A percentile compares a stretch with the other conserved stretches of the same genome.
phyloP scores from a whole-genome alignment of 768 basidiomycete genomes.

The Mycena metata region DNA sequence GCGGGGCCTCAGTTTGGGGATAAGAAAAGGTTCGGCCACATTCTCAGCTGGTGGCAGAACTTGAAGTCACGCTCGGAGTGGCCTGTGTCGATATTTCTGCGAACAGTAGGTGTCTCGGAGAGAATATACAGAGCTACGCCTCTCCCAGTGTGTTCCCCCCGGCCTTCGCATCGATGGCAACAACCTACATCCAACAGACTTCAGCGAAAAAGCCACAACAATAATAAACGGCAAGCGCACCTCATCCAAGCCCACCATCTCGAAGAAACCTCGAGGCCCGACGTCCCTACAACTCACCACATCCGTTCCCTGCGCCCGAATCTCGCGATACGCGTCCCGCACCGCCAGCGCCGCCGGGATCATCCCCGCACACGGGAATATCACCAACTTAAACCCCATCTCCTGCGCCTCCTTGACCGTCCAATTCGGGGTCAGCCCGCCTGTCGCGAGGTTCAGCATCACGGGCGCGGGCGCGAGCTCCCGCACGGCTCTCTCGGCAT shows the following conservation, averaged over 20 bases:
- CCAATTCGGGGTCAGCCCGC: constrained; percentile 59
- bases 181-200: constrained; percentile 1
- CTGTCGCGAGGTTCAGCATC: constrained; percentile 59
- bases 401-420: constrained; percentile 55
- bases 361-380: constrained; percentile 60
- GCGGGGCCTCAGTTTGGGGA: too few species aligned
- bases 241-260: constrained; percentile 51
- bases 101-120: background rate
- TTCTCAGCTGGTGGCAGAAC: too few species aligned
- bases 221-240: background rate
- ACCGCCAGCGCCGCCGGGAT: constrained; percentile 58
- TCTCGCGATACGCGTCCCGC: constrained; percentile 55
- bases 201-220: background rate
- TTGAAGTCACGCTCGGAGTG: too few species aligned
- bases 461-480: constrained; percentile 53
- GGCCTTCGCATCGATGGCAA: constrained; percentile 26
- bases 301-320: constrained; percentile 58
- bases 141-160: constrained; percentile 15
- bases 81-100: background rate
- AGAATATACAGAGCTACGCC: background rate
- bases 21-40: too few species aligned
- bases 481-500: constrained; percentile 50
- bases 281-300: constrained; percentile 49
- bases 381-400: constrained; percentile 56
- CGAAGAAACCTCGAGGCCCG: constrained; percentile 58